Base-by-base conservation (phyloP, 2,329 filamentous ascomycete species). In the Calonectria crousiana region DNA sequence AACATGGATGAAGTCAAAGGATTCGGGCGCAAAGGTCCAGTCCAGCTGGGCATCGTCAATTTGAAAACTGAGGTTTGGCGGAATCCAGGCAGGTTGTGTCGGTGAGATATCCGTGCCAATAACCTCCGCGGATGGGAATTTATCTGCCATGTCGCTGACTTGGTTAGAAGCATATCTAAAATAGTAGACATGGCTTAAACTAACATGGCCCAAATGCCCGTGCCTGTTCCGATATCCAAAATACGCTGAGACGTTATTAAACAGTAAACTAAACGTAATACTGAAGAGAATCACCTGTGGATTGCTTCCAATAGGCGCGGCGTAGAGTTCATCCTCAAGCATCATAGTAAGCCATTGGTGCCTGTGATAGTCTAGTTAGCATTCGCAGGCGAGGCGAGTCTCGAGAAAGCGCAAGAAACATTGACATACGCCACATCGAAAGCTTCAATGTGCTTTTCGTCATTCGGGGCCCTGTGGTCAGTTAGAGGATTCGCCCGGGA, bases 261-360 rank as follows among this genome's bases (percentile, higher is more conserved):
- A 36, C 1, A 5, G 6, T 8, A 6, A 2, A 2, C 9, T 20
- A 16, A 41, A 2, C 13, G 6, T 23, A 8, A 2, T 0, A 20
- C 9, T 2, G 2, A 4, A 20, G 10, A 26, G 5, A 14, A 36
- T 71, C 16, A 34, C 75, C 51, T 76, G 75, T 2, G 75, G 75
- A 6, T 60, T 73, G 2, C 69, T 53, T 11, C 69, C 64, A 2
- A 77, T 73, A 2, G 74, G 75, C 2, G 67, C 34, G 8, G 52
- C 56, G 16, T 77, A 77, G 3, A 76, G 26, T 23, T 73, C 5
- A 8, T 77, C 75, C 9, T 77, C 58, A 6, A 77, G 67, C 74
- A 77, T 76, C 67, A 77, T 77, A 1, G 72, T 77, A 6, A 77
- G 56, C 75, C 75, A 77, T 58, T 76, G 64, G 9, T 77, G 75